Evolutionary conservation across 176 grass and related monocot species (phyloP).

Genomic region (Calamus simplicifolius): DNA sequence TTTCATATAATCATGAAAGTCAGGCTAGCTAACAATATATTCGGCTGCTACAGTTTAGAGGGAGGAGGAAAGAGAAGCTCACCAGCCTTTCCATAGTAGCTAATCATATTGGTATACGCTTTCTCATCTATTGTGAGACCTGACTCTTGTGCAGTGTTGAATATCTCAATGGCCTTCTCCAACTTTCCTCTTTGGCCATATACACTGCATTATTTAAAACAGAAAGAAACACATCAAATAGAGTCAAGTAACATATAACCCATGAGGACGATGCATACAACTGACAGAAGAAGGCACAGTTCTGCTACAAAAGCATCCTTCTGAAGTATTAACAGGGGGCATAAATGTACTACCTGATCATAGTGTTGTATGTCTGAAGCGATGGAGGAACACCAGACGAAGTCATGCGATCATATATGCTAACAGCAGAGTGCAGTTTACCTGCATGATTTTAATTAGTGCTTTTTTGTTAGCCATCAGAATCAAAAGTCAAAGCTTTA

Average conservation of each 20-base stretch:
- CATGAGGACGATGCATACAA: no score
- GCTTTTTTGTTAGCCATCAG: no score
- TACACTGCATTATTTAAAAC: constrained; percentile 45
- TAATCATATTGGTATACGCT: constrained; percentile 81
- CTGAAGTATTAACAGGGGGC: no score
- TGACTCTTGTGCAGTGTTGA: constrained; percentile 45
- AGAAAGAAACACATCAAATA: background rate
- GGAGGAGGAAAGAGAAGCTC: constrained; percentile 1
- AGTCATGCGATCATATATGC: constrained; percentile 78
- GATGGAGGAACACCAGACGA: constrained; percentile 48
- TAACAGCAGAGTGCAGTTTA: constrained; percentile 64
- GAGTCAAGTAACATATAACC: no score
- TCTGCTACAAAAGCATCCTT: no score
- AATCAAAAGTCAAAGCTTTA: no score
- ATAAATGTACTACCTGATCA: constrained; percentile 66
- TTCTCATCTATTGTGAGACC: constrained; percentile 57
- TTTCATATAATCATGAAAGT: background rate
- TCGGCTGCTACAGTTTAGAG: background rate
- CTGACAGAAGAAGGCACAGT: no score
- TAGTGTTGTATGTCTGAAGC: constrained; percentile 74
- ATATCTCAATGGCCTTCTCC: constrained; percentile 79
- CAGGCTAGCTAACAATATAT: background rate
- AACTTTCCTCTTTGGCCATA: constrained; percentile 82
- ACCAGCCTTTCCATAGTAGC: constrained; percentile 83
- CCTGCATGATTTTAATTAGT: constrained; percentile 29